A percentile compares a stretch with the other conserved stretches of the same genome.
Evolutionary conservation across 108 stramenopile genomes (phyloP).

Genomic region (Discostella stelligeroides): DNA sequence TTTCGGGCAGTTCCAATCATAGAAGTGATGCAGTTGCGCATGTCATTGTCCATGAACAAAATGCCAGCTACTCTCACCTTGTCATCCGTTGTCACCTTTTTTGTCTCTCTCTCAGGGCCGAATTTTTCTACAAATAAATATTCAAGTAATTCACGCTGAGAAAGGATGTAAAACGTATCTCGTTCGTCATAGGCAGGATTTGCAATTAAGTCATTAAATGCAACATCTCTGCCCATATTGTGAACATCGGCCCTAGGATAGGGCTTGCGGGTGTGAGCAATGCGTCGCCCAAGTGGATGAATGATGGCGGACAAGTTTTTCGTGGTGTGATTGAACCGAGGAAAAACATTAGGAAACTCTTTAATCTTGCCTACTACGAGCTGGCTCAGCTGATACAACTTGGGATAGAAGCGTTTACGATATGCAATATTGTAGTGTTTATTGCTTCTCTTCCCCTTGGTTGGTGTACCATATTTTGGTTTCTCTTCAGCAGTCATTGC

Average conservation of each 20-base stretch:
- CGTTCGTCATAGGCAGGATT: background rate
- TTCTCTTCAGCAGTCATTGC: background rate
- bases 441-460: background rate
- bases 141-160: background rate
- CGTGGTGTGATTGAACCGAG: background rate
- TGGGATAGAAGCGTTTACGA: background rate
- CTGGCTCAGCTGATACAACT: background rate
- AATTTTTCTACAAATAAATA: background rate
- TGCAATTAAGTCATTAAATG: background rate
- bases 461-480: background rate
- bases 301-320: background rate
- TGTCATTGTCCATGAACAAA: background rate
- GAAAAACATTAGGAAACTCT: background rate
- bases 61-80: background rate
- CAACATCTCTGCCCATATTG: background rate
- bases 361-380: background rate
- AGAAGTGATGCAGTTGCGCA: background rate
- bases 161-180: background rate
- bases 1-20: background rate
- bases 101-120: background rate
- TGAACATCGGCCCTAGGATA: background rate
- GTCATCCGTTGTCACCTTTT: constrained; percentile 2
- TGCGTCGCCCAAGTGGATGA: background rate
- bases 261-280: background rate
- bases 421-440: background rate